These are phyloP conservation scores for Microcyclosporella mali DNA, from an alignment of 2,329 filamentous ascomycete genomes.

Conservation along the genomic window DNA sequence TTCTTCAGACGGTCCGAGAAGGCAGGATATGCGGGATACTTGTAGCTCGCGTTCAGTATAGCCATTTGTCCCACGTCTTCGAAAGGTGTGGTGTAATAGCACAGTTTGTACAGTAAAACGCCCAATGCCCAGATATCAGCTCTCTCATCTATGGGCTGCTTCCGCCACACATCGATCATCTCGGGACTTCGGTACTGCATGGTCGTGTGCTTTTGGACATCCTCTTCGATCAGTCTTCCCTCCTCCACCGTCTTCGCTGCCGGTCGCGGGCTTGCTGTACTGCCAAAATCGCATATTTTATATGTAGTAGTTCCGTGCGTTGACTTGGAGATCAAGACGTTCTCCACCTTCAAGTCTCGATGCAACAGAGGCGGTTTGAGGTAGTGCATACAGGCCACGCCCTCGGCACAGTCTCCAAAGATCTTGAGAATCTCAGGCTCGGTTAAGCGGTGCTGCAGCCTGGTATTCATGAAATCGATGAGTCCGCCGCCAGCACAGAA, in stretches of 20 bases:
- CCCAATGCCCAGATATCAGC: constrained; percentile 97
- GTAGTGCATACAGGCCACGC: constrained; percentile 98
- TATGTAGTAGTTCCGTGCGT: constrained; percentile 64
- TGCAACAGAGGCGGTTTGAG: constrained; percentile 88
- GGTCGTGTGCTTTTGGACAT: constrained; percentile 94
- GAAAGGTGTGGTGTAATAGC: constrained; percentile 98
- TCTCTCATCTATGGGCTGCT: constrained; percentile 95
- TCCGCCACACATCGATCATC: constrained; percentile 97
- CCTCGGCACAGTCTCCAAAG: constrained; percentile 91
- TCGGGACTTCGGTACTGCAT: constrained; percentile 96
- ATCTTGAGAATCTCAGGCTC: constrained; percentile 97
- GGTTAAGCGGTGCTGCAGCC: constrained; percentile 89
- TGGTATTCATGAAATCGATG: constrained; percentile 99
- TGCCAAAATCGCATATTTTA: constrained; percentile 98
- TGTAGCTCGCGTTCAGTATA: constrained; percentile 91
- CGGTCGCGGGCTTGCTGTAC: constrained; percentile 73
- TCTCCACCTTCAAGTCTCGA: constrained; percentile 94
- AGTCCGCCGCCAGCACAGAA: constrained; percentile 90
- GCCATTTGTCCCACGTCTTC: constrained; percentile 97
- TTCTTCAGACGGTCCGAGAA: constrained; percentile 89
- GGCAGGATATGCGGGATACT: constrained; percentile 77
- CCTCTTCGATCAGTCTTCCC: constrained; percentile 88
- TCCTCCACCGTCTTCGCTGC: constrained; percentile 82
- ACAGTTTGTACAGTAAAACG: constrained; percentile 92
- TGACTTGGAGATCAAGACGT: constrained; percentile 71